Base-by-base conservation (phyloP, 2,329 filamentous ascomycete species). In the Penicillium sp. region DNA sequence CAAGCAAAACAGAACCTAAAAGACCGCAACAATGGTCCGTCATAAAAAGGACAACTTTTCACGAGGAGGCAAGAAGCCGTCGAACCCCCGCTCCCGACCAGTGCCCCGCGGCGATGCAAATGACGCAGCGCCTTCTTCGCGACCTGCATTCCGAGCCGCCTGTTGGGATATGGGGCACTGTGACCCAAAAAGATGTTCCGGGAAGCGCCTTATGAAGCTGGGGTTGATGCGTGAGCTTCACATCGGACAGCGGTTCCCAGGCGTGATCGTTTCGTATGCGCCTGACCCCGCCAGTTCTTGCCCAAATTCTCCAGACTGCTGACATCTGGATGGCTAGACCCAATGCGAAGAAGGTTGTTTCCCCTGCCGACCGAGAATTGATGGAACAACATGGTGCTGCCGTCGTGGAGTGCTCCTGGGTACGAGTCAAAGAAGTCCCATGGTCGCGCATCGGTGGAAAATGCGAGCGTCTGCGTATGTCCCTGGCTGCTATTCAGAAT, bases 101-200 rank as follows among this genome's bases (percentile, higher is more conserved):
- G 57, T 60, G 50, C 66, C 76, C 56, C 74, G 72, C 63, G 65
- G 64, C 52, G 65, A 69, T 46, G 71, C 73, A 51, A 65, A 69
- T 46, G 64, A 68, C 13, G 58, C 61, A 39, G 60, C 58, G 53
- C 59, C 50, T 34, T 62, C 63, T 45, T 58, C 66, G 49, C 67
- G 66, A 43, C 72, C 71, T 34, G 66, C 73, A 24, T 96, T 90
- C 79, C 95, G 94, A 72, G 91, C 93, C 42, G 93, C 91, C 50
- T 96, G 91, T 69, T 98, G 93, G 93, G 93, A 98, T 65, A 78
- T 98, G 32, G 91, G 90, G 53, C 93, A 98, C 74, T 98, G 93
- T 75, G 93, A 98, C 65, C 89, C 91, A 7, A 97, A 96, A 70
- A 79, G 91, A 59, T 98, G 93, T 72, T 96, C 90, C 0, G 93